phyloP scores from a whole-genome alignment of 495 filamentous ascomycete genomes.

The Penicillium roqueforti region DNA sequence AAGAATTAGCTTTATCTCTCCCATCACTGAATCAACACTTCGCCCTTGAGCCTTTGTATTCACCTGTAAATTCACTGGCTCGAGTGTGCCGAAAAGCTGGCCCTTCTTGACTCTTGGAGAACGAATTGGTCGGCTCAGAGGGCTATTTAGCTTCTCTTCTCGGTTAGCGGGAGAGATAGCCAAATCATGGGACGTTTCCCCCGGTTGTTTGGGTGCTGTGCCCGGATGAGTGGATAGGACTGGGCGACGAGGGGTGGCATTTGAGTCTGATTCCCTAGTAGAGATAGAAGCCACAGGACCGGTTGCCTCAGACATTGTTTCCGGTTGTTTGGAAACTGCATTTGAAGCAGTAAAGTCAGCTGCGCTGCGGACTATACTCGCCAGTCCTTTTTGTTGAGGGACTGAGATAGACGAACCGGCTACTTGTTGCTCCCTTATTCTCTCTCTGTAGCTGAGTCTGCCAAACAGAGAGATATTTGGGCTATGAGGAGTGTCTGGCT shows the following conservation, averaged over 20 bases:
- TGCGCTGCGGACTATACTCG: neutral
- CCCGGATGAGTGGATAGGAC: neutral
- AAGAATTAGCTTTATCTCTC: neutral
- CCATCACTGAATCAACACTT: neutral
- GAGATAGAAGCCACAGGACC: neutral
- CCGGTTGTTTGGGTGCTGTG: neutral
- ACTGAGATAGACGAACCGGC: neutral
- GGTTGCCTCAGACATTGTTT: neutral
- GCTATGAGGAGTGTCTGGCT: neutral
- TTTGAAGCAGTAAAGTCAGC: neutral
- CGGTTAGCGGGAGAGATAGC: neutral
- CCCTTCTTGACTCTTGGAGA: neutral
- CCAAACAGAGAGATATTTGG: neutral
- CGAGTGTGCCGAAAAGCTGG: neutral
- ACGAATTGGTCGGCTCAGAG: neutral
- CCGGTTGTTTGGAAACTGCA: neutral
- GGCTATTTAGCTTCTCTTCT: neutral
- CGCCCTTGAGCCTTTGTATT: neutral
- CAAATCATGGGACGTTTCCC: neutral
- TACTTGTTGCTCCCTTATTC: neutral
- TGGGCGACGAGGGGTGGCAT: neutral
- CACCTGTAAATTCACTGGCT: neutral
- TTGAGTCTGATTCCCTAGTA: neutral
- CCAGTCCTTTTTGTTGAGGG: neutral
- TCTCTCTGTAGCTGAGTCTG: neutral